Evolutionary conservation across 2,329 filamentous ascomycete genomes (phyloP).

Genomic region (Scedosporium apiospermum): DNA sequence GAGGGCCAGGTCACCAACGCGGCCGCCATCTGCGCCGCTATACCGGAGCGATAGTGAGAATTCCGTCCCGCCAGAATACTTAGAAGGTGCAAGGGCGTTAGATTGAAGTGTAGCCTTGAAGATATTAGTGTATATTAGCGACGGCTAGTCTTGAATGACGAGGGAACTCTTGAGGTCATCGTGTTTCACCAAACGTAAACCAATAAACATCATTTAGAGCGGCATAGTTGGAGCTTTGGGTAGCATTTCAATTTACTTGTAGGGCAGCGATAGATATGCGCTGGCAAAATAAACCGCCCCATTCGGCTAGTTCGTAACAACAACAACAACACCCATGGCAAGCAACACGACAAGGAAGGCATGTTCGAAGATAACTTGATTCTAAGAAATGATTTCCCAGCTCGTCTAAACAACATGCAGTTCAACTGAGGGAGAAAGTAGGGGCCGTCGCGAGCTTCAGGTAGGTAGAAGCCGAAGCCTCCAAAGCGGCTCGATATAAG

Average conservation of each 20-base stretch:
- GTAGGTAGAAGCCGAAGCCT: not conserved
- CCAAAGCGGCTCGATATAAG: not conserved
- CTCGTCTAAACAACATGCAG: too few species aligned
- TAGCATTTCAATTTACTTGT: too few species aligned
- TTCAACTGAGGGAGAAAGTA: not conserved
- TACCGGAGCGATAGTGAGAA: constrained; percentile 30
- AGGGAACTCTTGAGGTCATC: not conserved
- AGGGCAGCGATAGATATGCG: too few species aligned
- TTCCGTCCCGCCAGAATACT: constrained; percentile 42
- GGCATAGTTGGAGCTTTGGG: too few species aligned
- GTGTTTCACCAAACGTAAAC: too few species aligned
- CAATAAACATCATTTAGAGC: too few species aligned
- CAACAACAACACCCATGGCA: too few species aligned
- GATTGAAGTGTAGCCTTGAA: not conserved
- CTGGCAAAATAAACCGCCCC: too few species aligned
- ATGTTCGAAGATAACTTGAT: too few species aligned
- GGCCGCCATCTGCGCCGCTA: not conserved
- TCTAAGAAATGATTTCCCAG: not conserved
- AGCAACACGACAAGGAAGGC: too few species aligned
- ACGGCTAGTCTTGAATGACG: not conserved
- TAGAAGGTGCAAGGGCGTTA: constrained; percentile 24
- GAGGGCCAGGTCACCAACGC: not conserved
- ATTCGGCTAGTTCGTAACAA: too few species aligned
- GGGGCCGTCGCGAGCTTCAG: not conserved
- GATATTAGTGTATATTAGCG: not conserved